Conservation (phyloP, 2,329 filamentous ascomycete genomes). For the Colletotrichum sp. region DNA sequence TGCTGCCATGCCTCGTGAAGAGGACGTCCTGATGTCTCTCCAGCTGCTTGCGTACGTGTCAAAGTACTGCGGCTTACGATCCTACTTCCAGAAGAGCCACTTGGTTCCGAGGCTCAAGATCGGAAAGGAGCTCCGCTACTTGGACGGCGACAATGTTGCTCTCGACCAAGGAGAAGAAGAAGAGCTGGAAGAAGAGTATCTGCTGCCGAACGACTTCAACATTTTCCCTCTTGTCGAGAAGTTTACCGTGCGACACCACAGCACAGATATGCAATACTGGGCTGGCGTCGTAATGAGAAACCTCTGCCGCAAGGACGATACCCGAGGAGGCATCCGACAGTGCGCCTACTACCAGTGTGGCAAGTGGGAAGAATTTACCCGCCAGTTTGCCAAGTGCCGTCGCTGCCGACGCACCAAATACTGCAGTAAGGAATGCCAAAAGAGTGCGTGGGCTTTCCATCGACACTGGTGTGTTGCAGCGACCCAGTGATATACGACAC, state of each 20-base stretch:
- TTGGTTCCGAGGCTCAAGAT: constrained; percentile 92
- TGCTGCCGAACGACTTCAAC: constrained; percentile 93
- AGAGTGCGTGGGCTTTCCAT: constrained; percentile 98
- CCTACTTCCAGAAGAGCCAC: constrained; percentile 95
- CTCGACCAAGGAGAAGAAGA: constrained; percentile 55
- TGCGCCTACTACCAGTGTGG: constrained; percentile 98
- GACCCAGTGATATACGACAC: constrained; percentile 45
- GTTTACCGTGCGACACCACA: constrained; percentile 94
- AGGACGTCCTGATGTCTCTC: constrained; percentile 97
- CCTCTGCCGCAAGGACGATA: constrained; percentile 96
- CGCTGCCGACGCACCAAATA: constrained; percentile 97
- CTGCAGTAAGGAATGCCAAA: constrained; percentile 99
- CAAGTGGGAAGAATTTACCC: constrained; percentile 96
- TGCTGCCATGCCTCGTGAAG: constrained; percentile 92
- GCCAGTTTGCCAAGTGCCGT: constrained; percentile 97
- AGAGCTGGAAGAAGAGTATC: constrained; percentile 83
- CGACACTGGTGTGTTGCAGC: constrained; percentile 95
- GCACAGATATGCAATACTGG: constrained; percentile 99
- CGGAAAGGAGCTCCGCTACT: constrained; percentile 78
- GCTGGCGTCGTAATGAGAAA: constrained; percentile 99
- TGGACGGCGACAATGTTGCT: constrained; percentile 71
- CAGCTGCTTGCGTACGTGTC: constrained; percentile 97
- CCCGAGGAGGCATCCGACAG: constrained; percentile 90
- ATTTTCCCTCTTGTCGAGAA: constrained; percentile 98
- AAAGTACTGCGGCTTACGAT: constrained; percentile 95